phyloP scores from a whole-genome alignment of 129 eudicot genomes.

The Oenanthe sinensis region DNA sequence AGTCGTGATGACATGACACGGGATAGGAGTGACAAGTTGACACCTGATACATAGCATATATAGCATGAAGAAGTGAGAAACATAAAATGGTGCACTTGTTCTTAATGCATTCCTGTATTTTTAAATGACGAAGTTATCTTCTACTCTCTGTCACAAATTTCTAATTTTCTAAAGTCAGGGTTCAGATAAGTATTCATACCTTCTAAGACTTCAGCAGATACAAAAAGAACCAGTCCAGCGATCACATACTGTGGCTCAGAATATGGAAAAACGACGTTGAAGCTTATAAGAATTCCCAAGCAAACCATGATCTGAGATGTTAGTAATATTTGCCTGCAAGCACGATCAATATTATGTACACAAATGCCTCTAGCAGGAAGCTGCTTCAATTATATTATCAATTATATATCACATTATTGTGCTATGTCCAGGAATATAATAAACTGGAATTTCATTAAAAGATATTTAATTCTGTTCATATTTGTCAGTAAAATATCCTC shows the following conservation, averaged over 20 bases:
- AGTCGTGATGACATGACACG: slow-evolving; percentile 98
- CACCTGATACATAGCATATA: slow-evolving; percentile 35
- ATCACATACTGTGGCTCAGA: slow-evolving; percentile 47
- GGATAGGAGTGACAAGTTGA: slow-evolving; percentile 78
- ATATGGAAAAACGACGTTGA: slow-evolving; percentile 36
- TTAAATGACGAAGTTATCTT: neutral
- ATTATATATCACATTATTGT: neutral
- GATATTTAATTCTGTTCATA: neutral
- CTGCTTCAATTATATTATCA: neutral
- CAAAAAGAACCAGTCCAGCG: slow-evolving; percentile 55
- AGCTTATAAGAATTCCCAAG: slow-evolving; percentile 54
- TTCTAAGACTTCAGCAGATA: slow-evolving; percentile 64
- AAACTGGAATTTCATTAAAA: neutral
- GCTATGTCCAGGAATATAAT: neutral
- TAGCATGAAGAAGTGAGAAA: neutral
- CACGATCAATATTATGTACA: neutral
- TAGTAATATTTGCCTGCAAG: slow-evolving; percentile 57
- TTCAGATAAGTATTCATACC: slow-evolving; percentile 16
- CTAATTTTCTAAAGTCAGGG: neutral
- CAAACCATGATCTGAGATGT: slow-evolving; percentile 55
- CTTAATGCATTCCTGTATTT: neutral
- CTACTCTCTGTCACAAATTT: neutral
- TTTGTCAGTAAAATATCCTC: neutral
- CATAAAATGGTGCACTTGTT: neutral
- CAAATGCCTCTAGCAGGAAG: neutral